Evolutionary conservation across 768 basidiomycete species (phyloP).

Genomic region (Suillus subluteus): DNA sequence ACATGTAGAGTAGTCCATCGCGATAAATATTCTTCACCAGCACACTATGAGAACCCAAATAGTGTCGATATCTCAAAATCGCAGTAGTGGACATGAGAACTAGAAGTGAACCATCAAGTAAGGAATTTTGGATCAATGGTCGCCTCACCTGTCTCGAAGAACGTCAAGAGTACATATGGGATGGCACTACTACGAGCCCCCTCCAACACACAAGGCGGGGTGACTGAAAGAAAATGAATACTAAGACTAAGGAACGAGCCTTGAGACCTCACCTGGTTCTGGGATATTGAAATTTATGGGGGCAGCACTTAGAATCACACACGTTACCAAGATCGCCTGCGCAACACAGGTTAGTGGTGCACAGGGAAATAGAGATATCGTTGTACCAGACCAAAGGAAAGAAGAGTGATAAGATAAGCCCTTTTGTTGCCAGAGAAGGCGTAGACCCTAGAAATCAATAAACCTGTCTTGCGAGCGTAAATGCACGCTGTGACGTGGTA

Average conservation of each 20-base stretch:
- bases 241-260: not conserved
- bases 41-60: no score
- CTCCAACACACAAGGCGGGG: slow-evolving; percentile 1
- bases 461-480: not conserved
- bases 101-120: not conserved
- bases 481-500: not conserved
- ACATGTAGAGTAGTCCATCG: no score
- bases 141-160: slow-evolving; percentile 14
- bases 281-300: not conserved
- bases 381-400: slow-evolving; percentile 2
- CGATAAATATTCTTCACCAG: no score
- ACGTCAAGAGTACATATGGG: slow-evolving; percentile 6
- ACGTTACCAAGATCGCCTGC: not conserved
- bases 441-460: not conserved
- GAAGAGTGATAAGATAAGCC: not conserved
- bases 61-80: not conserved
- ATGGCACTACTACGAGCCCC: not conserved
- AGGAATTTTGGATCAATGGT: not conserved
- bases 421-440: slow-evolving; percentile 1
- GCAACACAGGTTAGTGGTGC: not conserved
- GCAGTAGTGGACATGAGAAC: slow-evolving; percentile 4
- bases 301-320: not conserved
- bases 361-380: not conserved
- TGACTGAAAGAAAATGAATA: not conserved
- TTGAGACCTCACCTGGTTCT: not conserved